These are phyloP conservation scores for Talaromyces sp. DNA, from an alignment of 2,329 filamentous ascomycete genomes.

Conservation along the genomic window DNA sequence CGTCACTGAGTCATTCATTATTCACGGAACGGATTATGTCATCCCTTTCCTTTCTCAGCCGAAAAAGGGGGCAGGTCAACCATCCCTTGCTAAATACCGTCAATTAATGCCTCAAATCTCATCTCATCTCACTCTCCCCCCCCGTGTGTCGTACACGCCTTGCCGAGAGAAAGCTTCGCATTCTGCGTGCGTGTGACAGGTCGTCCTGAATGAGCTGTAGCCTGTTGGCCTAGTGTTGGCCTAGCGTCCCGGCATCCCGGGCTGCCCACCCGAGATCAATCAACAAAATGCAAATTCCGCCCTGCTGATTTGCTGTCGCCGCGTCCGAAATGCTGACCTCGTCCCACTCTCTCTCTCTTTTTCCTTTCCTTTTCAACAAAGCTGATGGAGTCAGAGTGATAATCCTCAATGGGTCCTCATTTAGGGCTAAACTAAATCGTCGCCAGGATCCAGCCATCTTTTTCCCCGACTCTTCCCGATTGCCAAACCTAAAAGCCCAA, in stretches of 20 bases:
- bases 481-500: constrained; percentile 14
- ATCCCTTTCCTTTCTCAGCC: background rate
- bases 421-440: background rate
- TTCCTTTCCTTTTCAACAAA: background rate
- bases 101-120: background rate
- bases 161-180: background rate
- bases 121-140: background rate
- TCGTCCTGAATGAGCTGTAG: background rate
- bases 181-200: background rate
- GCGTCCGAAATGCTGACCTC: background rate
- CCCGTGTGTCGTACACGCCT: background rate
- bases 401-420: background rate
- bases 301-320: background rate
- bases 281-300: background rate
- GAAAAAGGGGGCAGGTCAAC: background rate
- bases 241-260: constrained; percentile 12
- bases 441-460: background rate
- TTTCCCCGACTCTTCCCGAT: constrained; percentile 27
- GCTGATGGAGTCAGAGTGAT: background rate
- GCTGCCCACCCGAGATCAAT: background rate
- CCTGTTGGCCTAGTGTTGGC: background rate
- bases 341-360: background rate
- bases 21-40: too few relatives aligned
- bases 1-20: too few relatives aligned
- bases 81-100: background rate